phyloP scores from a whole-genome alignment of 2,329 filamentous ascomycete genomes.

The Sporothrix brasiliensis region DNA sequence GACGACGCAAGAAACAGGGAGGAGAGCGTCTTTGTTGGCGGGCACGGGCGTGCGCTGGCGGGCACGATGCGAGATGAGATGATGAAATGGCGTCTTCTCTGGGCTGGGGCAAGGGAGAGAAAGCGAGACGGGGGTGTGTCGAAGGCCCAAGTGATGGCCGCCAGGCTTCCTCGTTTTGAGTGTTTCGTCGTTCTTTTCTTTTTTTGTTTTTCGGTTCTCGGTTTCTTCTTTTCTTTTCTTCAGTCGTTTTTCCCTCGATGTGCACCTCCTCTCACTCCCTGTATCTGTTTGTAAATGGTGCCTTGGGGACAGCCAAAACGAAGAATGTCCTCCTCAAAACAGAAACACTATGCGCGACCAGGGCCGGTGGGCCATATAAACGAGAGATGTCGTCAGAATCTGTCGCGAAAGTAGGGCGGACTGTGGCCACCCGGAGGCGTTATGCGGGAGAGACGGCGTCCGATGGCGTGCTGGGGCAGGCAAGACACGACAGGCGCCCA shows the following conservation, averaged over 20 bases:
- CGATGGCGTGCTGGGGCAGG: conserved; percentile 36
- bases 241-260: no score
- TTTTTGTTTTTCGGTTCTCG: not conserved
- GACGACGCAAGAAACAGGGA: conserved; percentile 25
- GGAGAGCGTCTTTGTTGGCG: conserved; percentile 22
- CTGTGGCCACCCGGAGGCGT: not conserved
- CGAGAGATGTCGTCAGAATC: conserved; percentile 33
- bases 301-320: not conserved
- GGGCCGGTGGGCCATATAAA: conserved; percentile 30
- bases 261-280: not conserved
- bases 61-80: conserved; percentile 32
- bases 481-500: conserved; percentile 17
- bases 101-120: not conserved
- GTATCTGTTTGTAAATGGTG: not conserved
- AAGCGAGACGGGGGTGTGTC: conserved; percentile 8
- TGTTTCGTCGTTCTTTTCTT: not conserved
- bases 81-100: conserved; percentile 31
- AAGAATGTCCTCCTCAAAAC: not conserved
- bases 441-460: conserved; percentile 32
- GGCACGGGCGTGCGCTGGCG: conserved; percentile 21
- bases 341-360: conserved; percentile 24
- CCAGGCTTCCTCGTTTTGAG: not conserved
- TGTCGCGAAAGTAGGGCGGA: conserved; percentile 26
- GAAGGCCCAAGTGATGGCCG: not conserved
- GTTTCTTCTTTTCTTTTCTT: conserved; percentile 8